phyloP scores from a whole-genome alignment of 2,329 filamentous ascomycete species.

The Penicillium palitans region DNA sequence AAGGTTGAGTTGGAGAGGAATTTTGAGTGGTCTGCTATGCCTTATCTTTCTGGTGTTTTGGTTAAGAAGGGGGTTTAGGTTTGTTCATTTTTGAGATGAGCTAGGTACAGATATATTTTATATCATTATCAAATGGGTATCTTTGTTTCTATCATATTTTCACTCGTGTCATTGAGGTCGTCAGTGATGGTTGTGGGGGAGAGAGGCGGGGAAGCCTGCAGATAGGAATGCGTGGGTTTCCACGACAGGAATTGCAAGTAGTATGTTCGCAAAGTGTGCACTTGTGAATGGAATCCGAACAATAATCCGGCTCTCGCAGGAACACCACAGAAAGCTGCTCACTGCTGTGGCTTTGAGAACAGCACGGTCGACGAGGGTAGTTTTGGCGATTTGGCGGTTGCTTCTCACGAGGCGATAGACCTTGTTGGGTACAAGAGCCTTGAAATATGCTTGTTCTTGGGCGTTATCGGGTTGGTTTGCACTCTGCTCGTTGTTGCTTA shows the following conservation, averaged over 20 bases:
- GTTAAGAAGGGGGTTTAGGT: constrained; percentile 36
- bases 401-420: constrained; percentile 15
- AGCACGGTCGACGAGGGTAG: constrained; percentile 3
- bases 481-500: constrained; percentile 21
- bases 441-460: constrained; percentile 2
- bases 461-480: neutral
- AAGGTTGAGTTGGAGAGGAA: constrained; percentile 47
- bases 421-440: constrained; percentile 1
- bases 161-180: neutral
- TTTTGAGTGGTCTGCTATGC: constrained; percentile 41
- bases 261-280: constrained; percentile 57
- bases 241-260: constrained; percentile 54
- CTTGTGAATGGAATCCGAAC: constrained; percentile 44
- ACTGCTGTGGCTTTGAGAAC: constrained; percentile 24
- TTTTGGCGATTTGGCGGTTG: constrained; percentile 9
- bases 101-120: neutral
- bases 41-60: constrained; percentile 45
- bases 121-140: constrained; percentile 20
- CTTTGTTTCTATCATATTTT: constrained; percentile 10
- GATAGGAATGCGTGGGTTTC: constrained; percentile 55
- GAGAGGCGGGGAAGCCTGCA: constrained; percentile 10
- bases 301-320: constrained; percentile 54
- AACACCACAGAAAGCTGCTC: constrained; percentile 50
- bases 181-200: constrained; percentile 28
- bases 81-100: neutral